A percentile compares a stretch with the other conserved stretches of the same genome.
phyloP scores from a whole-genome alignment of 305 asterid genomes.

The Fraxinus paxiana region DNA sequence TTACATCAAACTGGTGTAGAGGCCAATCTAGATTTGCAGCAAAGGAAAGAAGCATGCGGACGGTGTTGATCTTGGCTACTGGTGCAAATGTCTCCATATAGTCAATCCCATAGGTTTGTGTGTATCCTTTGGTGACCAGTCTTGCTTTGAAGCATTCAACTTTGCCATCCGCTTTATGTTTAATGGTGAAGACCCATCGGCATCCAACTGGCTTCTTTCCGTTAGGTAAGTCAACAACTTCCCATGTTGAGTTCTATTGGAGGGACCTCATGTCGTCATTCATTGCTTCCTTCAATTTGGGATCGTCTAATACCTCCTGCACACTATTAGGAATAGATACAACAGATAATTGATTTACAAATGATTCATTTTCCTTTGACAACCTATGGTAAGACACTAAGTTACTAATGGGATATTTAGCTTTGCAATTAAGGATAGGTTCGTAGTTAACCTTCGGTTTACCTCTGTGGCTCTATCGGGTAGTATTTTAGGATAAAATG shows the following conservation, averaged over 20 bases:
- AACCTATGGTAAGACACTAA: neutral
- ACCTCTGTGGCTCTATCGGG: neutral
- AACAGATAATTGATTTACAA: too few relatives aligned
- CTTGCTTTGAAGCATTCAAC: neutral
- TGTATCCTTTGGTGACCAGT: neutral
- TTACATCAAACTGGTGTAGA: too few relatives aligned
- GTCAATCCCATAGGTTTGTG: neutral
- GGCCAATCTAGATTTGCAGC: too few relatives aligned
- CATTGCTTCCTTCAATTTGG: too few relatives aligned
- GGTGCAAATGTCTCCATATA: neutral
- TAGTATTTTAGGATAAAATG: neutral
- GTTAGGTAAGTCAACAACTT: too few relatives aligned
- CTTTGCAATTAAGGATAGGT: neutral
- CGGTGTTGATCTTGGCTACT: neutral
- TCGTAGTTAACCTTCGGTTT: neutral
- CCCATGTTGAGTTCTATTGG: too few relatives aligned
- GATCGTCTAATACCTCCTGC: too few relatives aligned
- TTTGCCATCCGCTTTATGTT: neutral
- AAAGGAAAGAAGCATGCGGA: too few relatives aligned
- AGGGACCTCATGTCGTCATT: too few relatives aligned
- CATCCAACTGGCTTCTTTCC: neutral
- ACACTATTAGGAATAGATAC: too few relatives aligned
- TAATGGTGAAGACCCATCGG: neutral
- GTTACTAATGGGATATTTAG: neutral
- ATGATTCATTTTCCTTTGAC: too few relatives aligned